These are phyloP conservation scores for Hygrophila difformis DNA, from an alignment of 257 asterid genomes.

Conservation along the genomic window DNA sequence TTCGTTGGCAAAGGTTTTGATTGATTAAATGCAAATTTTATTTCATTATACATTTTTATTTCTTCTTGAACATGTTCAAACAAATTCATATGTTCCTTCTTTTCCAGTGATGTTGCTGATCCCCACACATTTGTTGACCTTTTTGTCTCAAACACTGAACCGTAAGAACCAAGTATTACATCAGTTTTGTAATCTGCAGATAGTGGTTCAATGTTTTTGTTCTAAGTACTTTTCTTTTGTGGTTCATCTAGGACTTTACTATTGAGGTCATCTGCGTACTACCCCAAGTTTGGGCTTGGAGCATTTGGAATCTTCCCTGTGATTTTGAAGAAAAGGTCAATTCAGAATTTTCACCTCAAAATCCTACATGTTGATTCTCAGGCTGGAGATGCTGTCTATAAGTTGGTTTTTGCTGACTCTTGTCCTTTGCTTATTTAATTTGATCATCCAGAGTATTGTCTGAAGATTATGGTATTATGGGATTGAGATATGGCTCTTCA, in stretches of 20 bases:
- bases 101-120: conserved; percentile 51
- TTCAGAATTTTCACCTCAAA: neutral
- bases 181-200: conserved; percentile 2
- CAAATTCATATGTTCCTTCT: conserved; percentile 10
- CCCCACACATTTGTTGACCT: conserved; percentile 63
- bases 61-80: neutral
- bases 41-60: neutral
- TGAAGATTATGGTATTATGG: conserved; percentile 61
- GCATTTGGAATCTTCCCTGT: conserved; percentile 68
- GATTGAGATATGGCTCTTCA: conserved; percentile 76
- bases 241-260: conserved; percentile 34
- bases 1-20: conserved; percentile 71
- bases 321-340: conserved; percentile 51
- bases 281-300: conserved; percentile 54
- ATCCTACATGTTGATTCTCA: neutral
- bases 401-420: conserved; percentile 2
- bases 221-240: conserved; percentile 6
- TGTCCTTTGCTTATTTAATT: neutral
- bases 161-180: conserved; percentile 33
- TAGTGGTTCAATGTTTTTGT: conserved; percentile 3
- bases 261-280: conserved; percentile 57
- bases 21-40: neutral
- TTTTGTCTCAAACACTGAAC: conserved; percentile 58
- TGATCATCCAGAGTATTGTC: conserved; percentile 41
- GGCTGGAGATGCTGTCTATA: neutral